These are phyloP conservation scores for Solanum rostratum DNA, from an alignment of 257 asterid species.

Conservation along the genomic window DNA sequence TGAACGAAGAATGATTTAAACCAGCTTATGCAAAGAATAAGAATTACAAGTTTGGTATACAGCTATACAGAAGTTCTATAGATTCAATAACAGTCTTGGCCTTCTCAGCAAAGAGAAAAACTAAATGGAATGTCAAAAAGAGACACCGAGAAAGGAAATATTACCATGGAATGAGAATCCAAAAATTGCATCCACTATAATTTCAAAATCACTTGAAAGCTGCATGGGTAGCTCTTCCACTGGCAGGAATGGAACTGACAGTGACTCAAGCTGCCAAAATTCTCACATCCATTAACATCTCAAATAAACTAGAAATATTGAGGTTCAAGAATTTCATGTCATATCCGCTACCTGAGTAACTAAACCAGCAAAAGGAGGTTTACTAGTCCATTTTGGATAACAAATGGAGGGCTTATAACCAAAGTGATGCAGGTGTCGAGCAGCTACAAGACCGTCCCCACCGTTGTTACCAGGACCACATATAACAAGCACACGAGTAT, in stretches of 20 bases:
- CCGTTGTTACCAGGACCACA: constrained; percentile 32
- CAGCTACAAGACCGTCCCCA: constrained; percentile 26
- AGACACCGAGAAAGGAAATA: neutral
- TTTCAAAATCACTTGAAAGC: constrained; percentile 12
- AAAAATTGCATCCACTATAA: constrained; percentile 26
- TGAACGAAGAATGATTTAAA: neutral
- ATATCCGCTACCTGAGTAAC: constrained; percentile 59
- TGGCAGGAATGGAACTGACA: constrained; percentile 42
- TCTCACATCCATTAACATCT: constrained; percentile 17
- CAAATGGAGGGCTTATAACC: constrained; percentile 20
- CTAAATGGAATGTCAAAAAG: neutral
- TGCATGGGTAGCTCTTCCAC: constrained; percentile 14
- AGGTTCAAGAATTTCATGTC: neutral
- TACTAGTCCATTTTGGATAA: constrained; percentile 15
- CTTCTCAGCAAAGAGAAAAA: neutral
- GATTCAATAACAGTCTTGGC: neutral
- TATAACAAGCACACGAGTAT: constrained; percentile 16
- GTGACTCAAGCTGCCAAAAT: constrained; percentile 72
- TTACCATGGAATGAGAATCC: constrained; percentile 30
- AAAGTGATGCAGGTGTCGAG: constrained; percentile 26
- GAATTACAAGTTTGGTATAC: neutral
- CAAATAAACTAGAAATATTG: neutral
- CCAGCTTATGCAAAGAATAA: neutral
- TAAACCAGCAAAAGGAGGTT: constrained; percentile 33
- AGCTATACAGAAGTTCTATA: neutral